Evolutionary conservation across 1,284 basidiomycete species (phyloP), one percentile per base, ranked within the genome.

Genomic region (Sanguinoderma infundibulare): DNA sequence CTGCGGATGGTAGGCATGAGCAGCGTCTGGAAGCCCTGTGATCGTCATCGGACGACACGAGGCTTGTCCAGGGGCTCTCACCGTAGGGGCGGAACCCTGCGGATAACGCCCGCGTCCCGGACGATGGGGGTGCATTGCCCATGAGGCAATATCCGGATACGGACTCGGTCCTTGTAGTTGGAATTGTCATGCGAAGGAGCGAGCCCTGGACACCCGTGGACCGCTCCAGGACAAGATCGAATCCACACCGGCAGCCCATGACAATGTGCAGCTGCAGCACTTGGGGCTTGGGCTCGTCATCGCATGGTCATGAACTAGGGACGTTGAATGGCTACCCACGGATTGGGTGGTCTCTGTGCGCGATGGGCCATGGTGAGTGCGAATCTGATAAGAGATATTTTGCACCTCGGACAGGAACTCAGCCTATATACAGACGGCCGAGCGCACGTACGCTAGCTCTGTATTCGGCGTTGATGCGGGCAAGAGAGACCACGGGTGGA

Each of bases 61-160:
- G 32, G 26, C 32, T n/a, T 26, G 22, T 22, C 15, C 17, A 35
- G 38, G 28, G 15, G 30, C 28, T 53, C 57, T 10, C 51, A 47
- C 5, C 17, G n/a, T 9, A 28, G 51, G 32, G 46, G 57, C 5
- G 7, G 44, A 53, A 34, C 51, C 34, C 57, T 59, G 57, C 51
- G 51, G 57, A 53, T 35, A 47, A 59, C 30, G 49, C 30, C 39
- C 42, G 57, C 44, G 20, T 15, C 15, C 50, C 39, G 51, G 34
- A 30, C 35, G 32, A 46, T 46, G 44, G 50, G 57, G 34, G 64
- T 58, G 53, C 56, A 32, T 50, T 58, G 49, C 30, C 55, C 61
- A 56, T 53, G 56, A 53, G 64, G 55, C 60, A n/a, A n/a, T n/a
- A 5, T 24, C 24, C 47, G 9, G 47, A 51, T 35, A 35, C 22